Evolutionary conservation across 306 rosid species (phyloP).

Genomic region (Vigna hirtella): DNA sequence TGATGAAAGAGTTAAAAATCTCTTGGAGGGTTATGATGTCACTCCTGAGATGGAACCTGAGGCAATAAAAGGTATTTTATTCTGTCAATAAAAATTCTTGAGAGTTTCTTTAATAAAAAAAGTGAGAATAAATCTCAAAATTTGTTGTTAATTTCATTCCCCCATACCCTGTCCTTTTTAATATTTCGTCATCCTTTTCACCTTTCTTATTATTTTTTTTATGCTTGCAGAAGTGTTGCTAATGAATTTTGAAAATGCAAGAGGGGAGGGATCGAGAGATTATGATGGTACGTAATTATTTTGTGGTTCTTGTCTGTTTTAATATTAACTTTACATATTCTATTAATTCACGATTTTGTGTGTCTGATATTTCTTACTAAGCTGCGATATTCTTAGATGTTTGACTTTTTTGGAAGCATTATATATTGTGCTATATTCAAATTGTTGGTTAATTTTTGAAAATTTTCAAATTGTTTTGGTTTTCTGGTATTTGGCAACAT

Average conservation of each 20-base stretch:
- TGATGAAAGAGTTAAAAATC: slow-evolving; percentile 82
- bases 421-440: not conserved
- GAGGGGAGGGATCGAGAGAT: slow-evolving; percentile 62
- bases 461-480: slow-evolving; percentile 29
- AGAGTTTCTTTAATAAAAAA: slow-evolving; percentile 12
- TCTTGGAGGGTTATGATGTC: slow-evolving; percentile 75
- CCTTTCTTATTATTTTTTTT: slow-evolving; percentile 35
- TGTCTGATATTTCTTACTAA: slow-evolving; percentile 25
- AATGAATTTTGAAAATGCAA: slow-evolving; percentile 64
- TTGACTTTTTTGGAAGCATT: slow-evolving; percentile 34
- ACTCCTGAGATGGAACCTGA: slow-evolving; percentile 92
- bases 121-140: not conserved
- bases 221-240: slow-evolving; percentile 82
- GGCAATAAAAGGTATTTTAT: slow-evolving; percentile 70
- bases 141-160: slow-evolving; percentile 11
- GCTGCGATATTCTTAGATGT: not conserved
- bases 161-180: not conserved
- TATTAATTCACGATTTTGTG: not conserved
- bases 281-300: slow-evolving; percentile 62
- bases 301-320: slow-evolving; percentile 8
- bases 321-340: not conserved
- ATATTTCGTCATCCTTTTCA: slow-evolving; percentile 35
- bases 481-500: slow-evolving; percentile 29
- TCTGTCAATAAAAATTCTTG: slow-evolving; percentile 28
- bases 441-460: slow-evolving; percentile 2